These are phyloP conservation scores for Trichoderma asperelloides DNA, from an alignment of 495 filamentous ascomycete genomes.

Conservation along the genomic window DNA sequence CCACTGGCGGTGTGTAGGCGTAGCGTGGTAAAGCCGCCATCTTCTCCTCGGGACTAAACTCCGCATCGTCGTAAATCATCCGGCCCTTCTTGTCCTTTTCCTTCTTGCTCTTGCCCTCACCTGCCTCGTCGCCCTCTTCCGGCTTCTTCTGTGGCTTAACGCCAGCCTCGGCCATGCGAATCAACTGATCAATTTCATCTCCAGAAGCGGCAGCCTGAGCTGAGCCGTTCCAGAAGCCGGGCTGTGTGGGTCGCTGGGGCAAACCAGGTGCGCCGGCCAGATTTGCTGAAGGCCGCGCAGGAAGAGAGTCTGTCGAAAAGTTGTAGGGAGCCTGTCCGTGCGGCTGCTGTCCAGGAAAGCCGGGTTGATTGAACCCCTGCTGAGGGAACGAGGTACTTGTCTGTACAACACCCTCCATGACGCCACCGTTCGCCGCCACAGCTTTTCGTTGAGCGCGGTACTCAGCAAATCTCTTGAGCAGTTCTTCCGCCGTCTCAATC, in stretches of 20 bases:
- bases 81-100: constrained; percentile 60
- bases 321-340: constrained; percentile 15
- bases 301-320: constrained; percentile 7
- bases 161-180: constrained; percentile 48
- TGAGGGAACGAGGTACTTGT: neutral
- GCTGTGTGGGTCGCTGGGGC: constrained; percentile 27
- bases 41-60: constrained; percentile 77
- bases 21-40: constrained; percentile 73
- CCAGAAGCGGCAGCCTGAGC: constrained; percentile 16
- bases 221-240: constrained; percentile 15
- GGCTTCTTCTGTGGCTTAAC: constrained; percentile 43
- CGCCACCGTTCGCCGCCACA: constrained; percentile 22
- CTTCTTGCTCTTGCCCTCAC: constrained; percentile 52
- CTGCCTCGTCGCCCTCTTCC: constrained; percentile 30
- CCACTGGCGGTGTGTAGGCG: constrained; percentile 25
- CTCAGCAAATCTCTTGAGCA: constrained; percentile 76
- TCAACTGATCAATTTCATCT: constrained; percentile 49
- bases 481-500: constrained; percentile 62
- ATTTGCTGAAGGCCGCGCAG: constrained; percentile 15
- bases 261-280: constrained; percentile 23
- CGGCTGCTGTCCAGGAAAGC: constrained; percentile 10
- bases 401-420: constrained; percentile 39
- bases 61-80: constrained; percentile 71
- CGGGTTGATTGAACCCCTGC: neutral
- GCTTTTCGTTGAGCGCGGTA: constrained; percentile 63